A percentile compares a stretch with the other conserved stretches of the same genome.
Conservation (phyloP, 495 filamentous ascomycete species). For the Aspergillus avenaceus region DNA sequence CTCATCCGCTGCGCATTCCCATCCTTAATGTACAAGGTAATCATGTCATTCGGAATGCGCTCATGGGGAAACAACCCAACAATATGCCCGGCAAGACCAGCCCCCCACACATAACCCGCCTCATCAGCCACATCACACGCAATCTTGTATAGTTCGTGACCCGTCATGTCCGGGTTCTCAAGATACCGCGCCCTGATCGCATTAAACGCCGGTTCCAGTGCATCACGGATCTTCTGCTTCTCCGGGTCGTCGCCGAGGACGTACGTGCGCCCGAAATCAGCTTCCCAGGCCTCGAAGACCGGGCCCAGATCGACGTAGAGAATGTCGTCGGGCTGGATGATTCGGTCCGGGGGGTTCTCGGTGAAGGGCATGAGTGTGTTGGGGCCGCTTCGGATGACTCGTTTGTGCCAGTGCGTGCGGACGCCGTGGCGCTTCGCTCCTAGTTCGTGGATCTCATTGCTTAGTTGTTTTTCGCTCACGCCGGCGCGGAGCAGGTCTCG, state of each 20-base stretch:
- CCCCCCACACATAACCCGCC: conserved; percentile 39
- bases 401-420: conserved; percentile 49
- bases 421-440: conserved; percentile 40
- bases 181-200: conserved; percentile 32
- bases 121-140: conserved; percentile 23
- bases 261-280: conserved; percentile 47
- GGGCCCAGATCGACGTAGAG: conserved; percentile 47
- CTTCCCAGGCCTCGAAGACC: conserved; percentile 50
- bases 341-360: conserved; percentile 46
- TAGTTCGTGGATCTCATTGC: conserved; percentile 43
- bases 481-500: conserved; percentile 40
- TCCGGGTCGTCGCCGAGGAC: conserved; percentile 43
- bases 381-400: conserved; percentile 45
- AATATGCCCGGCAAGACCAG: conserved; percentile 42
- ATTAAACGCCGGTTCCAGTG: conserved; percentile 40
- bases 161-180: conserved; percentile 36
- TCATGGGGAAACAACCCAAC: conserved; percentile 43
- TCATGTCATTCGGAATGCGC: conserved; percentile 43
- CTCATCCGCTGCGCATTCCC: conserved; percentile 38
- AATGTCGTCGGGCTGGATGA: conserved; percentile 44
- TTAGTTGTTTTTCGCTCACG: conserved; percentile 43
- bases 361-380: conserved; percentile 44
- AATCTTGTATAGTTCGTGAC: conserved; percentile 37
- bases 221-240: conserved; percentile 39
- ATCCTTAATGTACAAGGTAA: conserved; percentile 35